These are phyloP conservation scores for Epicoccum sorghinum DNA, from an alignment of 2,329 filamentous ascomycete species.

Conservation along the genomic window DNA sequence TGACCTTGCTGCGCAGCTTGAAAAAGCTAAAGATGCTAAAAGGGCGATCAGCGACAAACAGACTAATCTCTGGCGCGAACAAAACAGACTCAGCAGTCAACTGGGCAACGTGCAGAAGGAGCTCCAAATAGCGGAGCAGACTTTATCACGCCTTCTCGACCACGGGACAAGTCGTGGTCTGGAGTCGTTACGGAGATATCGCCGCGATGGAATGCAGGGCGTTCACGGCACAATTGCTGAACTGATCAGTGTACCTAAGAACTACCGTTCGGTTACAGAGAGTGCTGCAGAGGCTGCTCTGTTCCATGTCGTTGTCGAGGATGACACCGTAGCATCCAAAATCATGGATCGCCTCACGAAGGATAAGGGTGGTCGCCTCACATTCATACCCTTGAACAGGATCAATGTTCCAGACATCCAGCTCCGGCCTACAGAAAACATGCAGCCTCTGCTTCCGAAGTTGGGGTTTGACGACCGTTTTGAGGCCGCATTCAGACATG, in stretches of 20 bases:
- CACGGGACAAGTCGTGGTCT: constrained; percentile 84
- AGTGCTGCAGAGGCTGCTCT: constrained; percentile 90
- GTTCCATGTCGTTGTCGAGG: constrained; percentile 96
- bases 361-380: constrained; percentile 82
- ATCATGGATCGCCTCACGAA: constrained; percentile 81
- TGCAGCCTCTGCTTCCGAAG: constrained; percentile 84
- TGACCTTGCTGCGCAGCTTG: constrained; percentile 73
- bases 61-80: constrained; percentile 85
- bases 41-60: constrained; percentile 85
- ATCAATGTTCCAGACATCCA: constrained; percentile 74
- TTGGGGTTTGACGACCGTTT: constrained; percentile 77
- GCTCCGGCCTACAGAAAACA: constrained; percentile 84
- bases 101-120: constrained; percentile 78
- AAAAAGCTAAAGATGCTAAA: constrained; percentile 76
- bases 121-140: constrained; percentile 76
- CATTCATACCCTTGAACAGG: constrained; percentile 91
- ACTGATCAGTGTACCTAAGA: constrained; percentile 83
- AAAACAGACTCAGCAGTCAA: constrained; percentile 82
- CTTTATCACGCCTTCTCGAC: constrained; percentile 85
- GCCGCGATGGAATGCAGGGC: constrained; percentile 78
- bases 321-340: constrained; percentile 81
- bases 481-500: constrained; percentile 87
- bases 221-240: constrained; percentile 94
- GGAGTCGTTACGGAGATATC: constrained; percentile 83
- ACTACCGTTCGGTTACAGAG: constrained; percentile 87